Base-by-base conservation (phyloP, 2,329 filamentous ascomycete species). In the Penicillium olsonii region DNA sequence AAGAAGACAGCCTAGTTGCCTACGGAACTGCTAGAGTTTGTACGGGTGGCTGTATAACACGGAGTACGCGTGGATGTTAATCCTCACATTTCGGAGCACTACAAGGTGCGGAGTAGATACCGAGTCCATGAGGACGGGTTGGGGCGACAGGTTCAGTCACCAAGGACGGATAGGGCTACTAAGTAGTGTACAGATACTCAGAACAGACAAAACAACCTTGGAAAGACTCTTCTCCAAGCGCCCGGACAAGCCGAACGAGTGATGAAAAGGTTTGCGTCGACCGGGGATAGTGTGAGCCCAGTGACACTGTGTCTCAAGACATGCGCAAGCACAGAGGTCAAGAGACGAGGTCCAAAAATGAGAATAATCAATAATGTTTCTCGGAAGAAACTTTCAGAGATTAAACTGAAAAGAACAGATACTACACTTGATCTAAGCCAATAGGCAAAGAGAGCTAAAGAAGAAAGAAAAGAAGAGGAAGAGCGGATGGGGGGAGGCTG, bases 331-430 rank as follows among this genome's bases (percentile, higher is more conserved):
- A 79, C 84, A 87, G 85, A 82, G 84, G 80, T 66, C 71, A 67
- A 61, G 67, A 69, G 73, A 64, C 81, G 60, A 53, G 62, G 52
- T 71, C 60, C 78, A 89, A 89, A 87, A 88, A 92, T 90, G 81
- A 79, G 85, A 84, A 83, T 89, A 91, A 92, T 89, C 85, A 84
- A 78, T n/a, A 79, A 81, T 83, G 79, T 78, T 78, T 78, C 78
- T 84, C 77, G 88, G 82, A 31, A 84, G 79, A 78, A 79, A 80
- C 81, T 90, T 88, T 87, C 87, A 92, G 87, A 87, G 85, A 90
- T 91, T 91, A 92, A 91, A 90, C 88, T 92, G 85, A 90, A 88
- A 90, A 91, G 87, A 92, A 91, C 89, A 92, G 91, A 94, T 90
- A 90, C 87, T 90, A 90, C 86, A 90, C 86, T 89, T 90, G 87